Evolutionary conservation across 2,329 filamentous ascomycete genomes (phyloP).

Genomic region (Drechslerella coelobrocha): DNA sequence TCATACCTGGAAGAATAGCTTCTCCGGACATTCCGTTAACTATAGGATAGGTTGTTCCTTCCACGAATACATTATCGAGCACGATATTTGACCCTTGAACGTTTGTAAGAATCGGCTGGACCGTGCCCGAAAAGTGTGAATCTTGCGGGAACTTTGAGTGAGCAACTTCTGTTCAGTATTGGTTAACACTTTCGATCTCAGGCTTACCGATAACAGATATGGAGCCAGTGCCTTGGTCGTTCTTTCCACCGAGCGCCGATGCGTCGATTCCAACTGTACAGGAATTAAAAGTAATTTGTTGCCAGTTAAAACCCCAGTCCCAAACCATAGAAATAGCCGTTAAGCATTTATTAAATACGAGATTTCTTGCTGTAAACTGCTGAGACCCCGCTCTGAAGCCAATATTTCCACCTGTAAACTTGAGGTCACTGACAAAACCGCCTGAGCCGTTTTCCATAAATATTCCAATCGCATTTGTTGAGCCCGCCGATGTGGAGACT

Average conservation of each 20-base stretch:
- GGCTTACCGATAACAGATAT: no score
- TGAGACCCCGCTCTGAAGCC: slow-evolving; percentile 66
- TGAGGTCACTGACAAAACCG: slow-evolving; percentile 81
- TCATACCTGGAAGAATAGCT: slow-evolving; percentile 47
- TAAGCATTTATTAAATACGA: slow-evolving; percentile 62
- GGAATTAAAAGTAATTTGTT: slow-evolving; percentile 63
- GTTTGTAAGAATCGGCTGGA: slow-evolving; percentile 74
- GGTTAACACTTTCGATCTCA: slow-evolving; percentile 6
- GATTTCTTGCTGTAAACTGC: slow-evolving; percentile 65
- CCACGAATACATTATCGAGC: slow-evolving; percentile 50
- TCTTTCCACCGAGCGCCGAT: not conserved
- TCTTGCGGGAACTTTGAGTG: slow-evolving; percentile 80
- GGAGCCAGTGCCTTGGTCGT: slow-evolving; percentile 4
- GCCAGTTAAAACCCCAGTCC: slow-evolving; percentile 71
- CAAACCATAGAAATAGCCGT: slow-evolving; percentile 66
- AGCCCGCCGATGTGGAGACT: slow-evolving; percentile 57
- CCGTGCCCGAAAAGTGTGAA: slow-evolving; percentile 84
- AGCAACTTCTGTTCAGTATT: slow-evolving; percentile 71
- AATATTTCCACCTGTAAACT: slow-evolving; percentile 76
- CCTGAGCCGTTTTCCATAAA: slow-evolving; percentile 72
- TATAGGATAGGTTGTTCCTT: slow-evolving; percentile 30
- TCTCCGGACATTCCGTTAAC: slow-evolving; percentile 48
- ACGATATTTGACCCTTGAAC: slow-evolving; percentile 58
- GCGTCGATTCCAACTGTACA: slow-evolving; percentile 67
- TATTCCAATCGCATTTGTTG: slow-evolving; percentile 67